Percentiles rank a stretch among this genome's conserved stretches.
These are phyloP conservation scores for Salicornia ramosissima DNA, from an alignment of 148 eudicot genomes.

Conservation along the genomic window DNA sequence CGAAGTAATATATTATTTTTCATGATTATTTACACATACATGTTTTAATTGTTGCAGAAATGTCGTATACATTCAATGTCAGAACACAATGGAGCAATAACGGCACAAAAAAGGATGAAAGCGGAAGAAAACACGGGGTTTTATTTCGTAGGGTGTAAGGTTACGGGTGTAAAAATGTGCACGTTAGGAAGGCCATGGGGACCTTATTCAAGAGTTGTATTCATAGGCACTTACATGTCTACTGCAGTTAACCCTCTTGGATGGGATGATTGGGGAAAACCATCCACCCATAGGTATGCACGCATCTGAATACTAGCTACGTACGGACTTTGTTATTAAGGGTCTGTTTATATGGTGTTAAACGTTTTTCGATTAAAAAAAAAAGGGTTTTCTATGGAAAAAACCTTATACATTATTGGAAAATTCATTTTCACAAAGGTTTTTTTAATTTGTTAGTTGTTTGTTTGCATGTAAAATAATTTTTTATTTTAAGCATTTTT, in stretches of 20 bases:
- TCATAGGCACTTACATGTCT: constrained; percentile 39
- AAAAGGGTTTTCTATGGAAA: no score
- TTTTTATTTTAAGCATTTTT: no score
- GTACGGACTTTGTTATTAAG: no score
- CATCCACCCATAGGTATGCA: constrained; percentile 21
- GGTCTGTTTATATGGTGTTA: no score
- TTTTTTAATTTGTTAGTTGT: no score
- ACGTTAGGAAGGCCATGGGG: constrained; percentile 73
- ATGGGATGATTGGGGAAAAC: constrained; percentile 55
- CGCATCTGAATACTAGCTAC: neutral
- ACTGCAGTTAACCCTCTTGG: constrained; percentile 41
- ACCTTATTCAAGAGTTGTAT: constrained; percentile 53
- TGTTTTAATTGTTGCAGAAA: constrained; percentile 31
- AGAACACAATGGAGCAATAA: constrained; percentile 39
- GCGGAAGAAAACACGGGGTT: constrained; percentile 47
- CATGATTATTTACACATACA: no score
- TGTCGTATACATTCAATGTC: constrained; percentile 62
- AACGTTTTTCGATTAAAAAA: no score
- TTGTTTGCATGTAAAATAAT: no score
- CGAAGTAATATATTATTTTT: no score
- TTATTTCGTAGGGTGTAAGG: constrained; percentile 41
- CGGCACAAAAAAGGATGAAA: constrained; percentile 52
- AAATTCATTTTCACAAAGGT: no score
- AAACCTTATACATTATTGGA: no score
- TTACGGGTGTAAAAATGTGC: constrained; percentile 40